A percentile compares a stretch with the other conserved stretches of the same genome.
Evolutionary conservation across 441 rosid species (phyloP).

Genomic region (Erysimum cheiri): DNA sequence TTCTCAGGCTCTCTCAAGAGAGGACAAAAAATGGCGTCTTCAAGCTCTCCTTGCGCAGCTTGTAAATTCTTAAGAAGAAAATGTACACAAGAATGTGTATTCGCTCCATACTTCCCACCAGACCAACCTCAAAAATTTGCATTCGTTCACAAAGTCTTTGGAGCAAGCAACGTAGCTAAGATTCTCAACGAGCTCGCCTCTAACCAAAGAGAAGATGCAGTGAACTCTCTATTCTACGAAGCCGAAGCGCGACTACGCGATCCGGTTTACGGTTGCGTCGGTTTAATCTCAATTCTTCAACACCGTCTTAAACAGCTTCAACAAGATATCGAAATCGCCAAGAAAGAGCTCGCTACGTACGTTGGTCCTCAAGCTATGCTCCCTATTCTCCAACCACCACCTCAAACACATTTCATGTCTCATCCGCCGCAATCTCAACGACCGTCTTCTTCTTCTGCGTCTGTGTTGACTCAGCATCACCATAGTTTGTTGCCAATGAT

Average conservation of each 20-base stretch:
- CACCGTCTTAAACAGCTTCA: conserved; percentile 68
- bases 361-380: conserved; percentile 78
- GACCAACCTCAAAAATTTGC: conserved; percentile 85
- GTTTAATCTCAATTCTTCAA: conserved; percentile 76
- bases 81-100: conserved; percentile 90
- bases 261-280: conserved; percentile 92
- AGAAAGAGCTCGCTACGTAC: conserved; percentile 65
- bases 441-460: conserved; percentile 49
- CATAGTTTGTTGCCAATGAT: conserved; percentile 57
- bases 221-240: conserved; percentile 83
- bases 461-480: conserved; percentile 44
- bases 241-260: conserved; percentile 85
- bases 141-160: conserved; percentile 82
- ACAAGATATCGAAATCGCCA: conserved; percentile 58
- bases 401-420: conserved; percentile 38
- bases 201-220: conserved; percentile 81
- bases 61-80: conserved; percentile 83
- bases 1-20: too few species aligned
- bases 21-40: conserved; percentile 59
- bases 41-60: conserved; percentile 92
- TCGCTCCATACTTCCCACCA: conserved; percentile 95
- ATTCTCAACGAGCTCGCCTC: conserved; percentile 74
- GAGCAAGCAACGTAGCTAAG: conserved; percentile 87
- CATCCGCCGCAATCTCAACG: conserved; percentile 42
- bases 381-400: conserved; percentile 53